phyloP scores from a whole-genome alignment of 106 monocot genomes.

The Dioscorea dumetorum region DNA sequence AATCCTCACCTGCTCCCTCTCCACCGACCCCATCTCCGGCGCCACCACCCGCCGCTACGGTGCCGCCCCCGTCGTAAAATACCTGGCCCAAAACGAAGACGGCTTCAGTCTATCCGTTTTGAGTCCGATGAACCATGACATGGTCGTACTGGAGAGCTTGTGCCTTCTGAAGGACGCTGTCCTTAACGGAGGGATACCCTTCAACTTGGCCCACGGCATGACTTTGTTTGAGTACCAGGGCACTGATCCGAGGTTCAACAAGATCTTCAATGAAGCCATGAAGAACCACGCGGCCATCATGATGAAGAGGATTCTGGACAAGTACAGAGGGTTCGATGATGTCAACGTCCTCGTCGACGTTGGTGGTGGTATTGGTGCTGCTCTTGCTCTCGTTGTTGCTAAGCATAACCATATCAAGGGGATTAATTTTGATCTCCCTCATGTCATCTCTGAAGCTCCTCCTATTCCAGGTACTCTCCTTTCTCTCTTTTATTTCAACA shows the following conservation, averaged over 20 bases:
- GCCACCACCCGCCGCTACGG: neutral
- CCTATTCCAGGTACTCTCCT: conserved; percentile 13
- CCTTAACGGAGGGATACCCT: conserved; percentile 31
- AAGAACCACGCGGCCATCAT: conserved; percentile 17
- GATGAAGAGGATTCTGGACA: conserved; percentile 18
- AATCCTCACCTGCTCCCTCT: conserved; percentile 25
- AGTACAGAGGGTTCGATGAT: conserved; percentile 19
- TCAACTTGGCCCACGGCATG: conserved; percentile 36
- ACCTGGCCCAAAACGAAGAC: conserved; percentile 41
- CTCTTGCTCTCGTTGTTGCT: conserved; percentile 19
- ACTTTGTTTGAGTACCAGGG: conserved; percentile 30
- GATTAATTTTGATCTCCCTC: conserved; percentile 41
- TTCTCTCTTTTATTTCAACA: no score
- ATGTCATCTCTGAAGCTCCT: conserved; percentile 39
- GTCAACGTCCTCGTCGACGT: conserved; percentile 29
- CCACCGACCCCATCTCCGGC: conserved; percentile 3
- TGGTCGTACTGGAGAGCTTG: conserved; percentile 55
- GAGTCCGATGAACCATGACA: conserved; percentile 42
- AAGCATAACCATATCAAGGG: conserved; percentile 20
- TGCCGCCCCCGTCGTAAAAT: conserved; percentile 40
- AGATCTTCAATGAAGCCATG: conserved; percentile 33
- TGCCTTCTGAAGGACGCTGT: conserved; percentile 32
- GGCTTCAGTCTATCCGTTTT: conserved; percentile 44
- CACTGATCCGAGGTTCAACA: conserved; percentile 28
- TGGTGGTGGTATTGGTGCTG: conserved; percentile 32